A percentile compares a stretch with the other conserved stretches of the same genome.
Conservation (phyloP, 2,329 filamentous ascomycete species). For the Cladophialophora yegresii region DNA sequence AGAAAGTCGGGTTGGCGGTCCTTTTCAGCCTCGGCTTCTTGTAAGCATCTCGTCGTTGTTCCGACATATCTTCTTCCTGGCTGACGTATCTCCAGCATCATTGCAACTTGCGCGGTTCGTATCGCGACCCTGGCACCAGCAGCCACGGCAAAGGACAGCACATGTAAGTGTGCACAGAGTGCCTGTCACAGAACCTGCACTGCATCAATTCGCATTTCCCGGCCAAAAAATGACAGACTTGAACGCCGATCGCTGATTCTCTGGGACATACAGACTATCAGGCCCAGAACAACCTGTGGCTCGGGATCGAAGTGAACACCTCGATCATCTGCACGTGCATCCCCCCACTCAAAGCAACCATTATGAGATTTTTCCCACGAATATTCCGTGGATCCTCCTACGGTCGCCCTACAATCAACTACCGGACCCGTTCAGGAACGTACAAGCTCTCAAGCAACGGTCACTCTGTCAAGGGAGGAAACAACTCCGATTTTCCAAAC, state of each 20-base stretch:
- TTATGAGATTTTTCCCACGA: slow-evolving; percentile 10
- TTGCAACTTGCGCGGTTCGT: slow-evolving; percentile 10
- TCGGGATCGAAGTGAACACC: slow-evolving; percentile 15
- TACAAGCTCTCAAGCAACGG: background rate
- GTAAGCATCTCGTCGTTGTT: background rate
- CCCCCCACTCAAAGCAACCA: slow-evolving; percentile 11
- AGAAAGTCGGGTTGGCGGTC: slow-evolving; percentile 11
- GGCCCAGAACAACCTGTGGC: slow-evolving; percentile 17
- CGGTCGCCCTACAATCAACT: slow-evolving; percentile 1
- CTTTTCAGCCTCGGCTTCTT: slow-evolving; percentile 15
- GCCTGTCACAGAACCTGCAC: background rate
- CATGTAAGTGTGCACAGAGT: slow-evolving; percentile 3
- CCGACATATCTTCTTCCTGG: background rate
- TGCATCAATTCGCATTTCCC: background rate
- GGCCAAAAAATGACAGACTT: background rate
- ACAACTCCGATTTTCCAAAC: background rate
- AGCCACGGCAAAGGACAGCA: slow-evolving; percentile 10
- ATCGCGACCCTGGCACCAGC: slow-evolving; percentile 13
- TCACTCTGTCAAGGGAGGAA: slow-evolving; percentile 1
- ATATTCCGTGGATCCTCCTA: slow-evolving; percentile 15
- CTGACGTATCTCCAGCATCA: slow-evolving; percentile 11
- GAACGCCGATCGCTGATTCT: background rate
- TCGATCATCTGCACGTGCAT: slow-evolving; percentile 17
- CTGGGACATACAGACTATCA: slow-evolving; percentile 2
- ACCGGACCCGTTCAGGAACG: slow-evolving; percentile 6